A percentile compares a stretch with the other conserved stretches of the same genome.
Conservation (phyloP, 164 flowering plant species). For the Houttuynia cordata region DNA sequence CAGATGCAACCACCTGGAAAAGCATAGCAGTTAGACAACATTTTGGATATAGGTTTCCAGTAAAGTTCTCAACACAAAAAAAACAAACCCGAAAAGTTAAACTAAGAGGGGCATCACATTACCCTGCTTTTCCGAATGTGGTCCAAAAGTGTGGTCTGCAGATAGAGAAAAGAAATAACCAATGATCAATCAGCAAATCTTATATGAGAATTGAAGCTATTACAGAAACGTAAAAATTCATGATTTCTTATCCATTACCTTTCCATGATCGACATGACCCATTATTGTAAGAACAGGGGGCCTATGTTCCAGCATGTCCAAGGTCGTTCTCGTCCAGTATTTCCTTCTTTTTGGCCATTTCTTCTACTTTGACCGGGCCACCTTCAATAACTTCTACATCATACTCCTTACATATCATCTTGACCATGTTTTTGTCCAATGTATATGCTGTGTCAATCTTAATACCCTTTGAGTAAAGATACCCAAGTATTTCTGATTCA, state of each 20-base stretch:
- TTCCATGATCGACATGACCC: slow-evolving; percentile 99
- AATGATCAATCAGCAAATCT: slow-evolving; percentile 16
- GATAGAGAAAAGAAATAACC: slow-evolving; percentile 16
- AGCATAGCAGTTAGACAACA: slow-evolving; percentile 7
- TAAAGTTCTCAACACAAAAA: not conserved
- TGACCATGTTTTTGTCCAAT: slow-evolving; percentile 69
- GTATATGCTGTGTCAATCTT: slow-evolving; percentile 70
- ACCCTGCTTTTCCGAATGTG: slow-evolving; percentile 87
- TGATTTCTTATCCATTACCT: slow-evolving; percentile 29
- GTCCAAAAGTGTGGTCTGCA: slow-evolving; percentile 95
- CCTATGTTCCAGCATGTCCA: slow-evolving; percentile 69
- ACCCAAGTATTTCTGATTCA: slow-evolving; percentile 81
- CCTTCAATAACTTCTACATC: slow-evolving; percentile 82
- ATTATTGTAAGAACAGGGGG: slow-evolving; percentile 94
- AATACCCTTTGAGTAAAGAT: slow-evolving; percentile 64
- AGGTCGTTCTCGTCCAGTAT: slow-evolving; percentile 73
- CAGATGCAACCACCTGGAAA: slow-evolving; percentile 80
- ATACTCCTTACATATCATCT: slow-evolving; percentile 72
- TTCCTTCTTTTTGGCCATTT: slow-evolving; percentile 80
- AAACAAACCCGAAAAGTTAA: not conserved
- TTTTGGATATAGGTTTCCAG: not conserved
- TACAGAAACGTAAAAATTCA: not conserved
- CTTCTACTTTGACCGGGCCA: slow-evolving; percentile 57
- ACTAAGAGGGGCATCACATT: slow-evolving; percentile 9
- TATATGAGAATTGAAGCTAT: not conserved